Evolutionary conservation across 2,329 filamentous ascomycete genomes (phyloP).

Genomic region (Furcasterigmium sp.): DNA sequence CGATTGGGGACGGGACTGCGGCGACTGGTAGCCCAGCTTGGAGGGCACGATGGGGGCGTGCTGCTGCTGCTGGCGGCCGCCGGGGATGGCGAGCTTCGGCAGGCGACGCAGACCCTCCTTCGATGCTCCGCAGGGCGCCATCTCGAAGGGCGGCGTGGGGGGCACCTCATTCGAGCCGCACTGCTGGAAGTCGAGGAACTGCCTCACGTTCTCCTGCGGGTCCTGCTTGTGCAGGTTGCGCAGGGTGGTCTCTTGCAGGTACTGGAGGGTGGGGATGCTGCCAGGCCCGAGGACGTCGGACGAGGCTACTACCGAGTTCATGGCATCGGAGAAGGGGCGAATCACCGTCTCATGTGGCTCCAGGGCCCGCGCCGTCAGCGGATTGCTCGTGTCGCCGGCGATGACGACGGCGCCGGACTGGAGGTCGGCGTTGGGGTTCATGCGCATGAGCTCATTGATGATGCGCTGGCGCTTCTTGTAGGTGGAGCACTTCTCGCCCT

Average conservation of each 20-base stretch:
- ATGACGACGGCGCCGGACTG: slow-evolving; percentile 67
- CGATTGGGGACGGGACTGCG: slow-evolving; percentile 18
- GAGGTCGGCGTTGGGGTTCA: slow-evolving; percentile 63
- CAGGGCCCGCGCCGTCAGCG: slow-evolving; percentile 54
- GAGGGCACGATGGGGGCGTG: slow-evolving; percentile 16
- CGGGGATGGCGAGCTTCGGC: slow-evolving; percentile 58
- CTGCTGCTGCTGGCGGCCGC: slow-evolving; percentile 20
- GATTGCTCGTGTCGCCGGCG: slow-evolving; percentile 73
- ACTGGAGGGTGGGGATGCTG: slow-evolving; percentile 55
- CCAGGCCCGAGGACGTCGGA: slow-evolving; percentile 81
- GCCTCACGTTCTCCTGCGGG: slow-evolving; percentile 87
- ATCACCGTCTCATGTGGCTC: slow-evolving; percentile 46
- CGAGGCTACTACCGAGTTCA: slow-evolving; percentile 82
- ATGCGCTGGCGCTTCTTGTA: slow-evolving; percentile 76
- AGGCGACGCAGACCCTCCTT: slow-evolving; percentile 53
- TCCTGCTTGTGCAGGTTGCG: slow-evolving; percentile 66
- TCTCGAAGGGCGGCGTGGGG: slow-evolving; percentile 65
- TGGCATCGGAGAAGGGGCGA: slow-evolving; percentile 68
- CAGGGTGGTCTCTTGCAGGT: slow-evolving; percentile 70
- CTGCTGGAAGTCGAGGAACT: slow-evolving; percentile 85
- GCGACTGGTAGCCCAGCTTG: slow-evolving; percentile 19
- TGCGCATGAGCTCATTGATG: slow-evolving; percentile 68
- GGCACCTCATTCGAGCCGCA: slow-evolving; percentile 53
- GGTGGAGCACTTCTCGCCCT: slow-evolving; percentile 80
- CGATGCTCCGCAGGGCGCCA: slow-evolving; percentile 44